Conservation (phyloP, 129 eudicot species). For the Chrysanthemum lavandulifolium region DNA sequence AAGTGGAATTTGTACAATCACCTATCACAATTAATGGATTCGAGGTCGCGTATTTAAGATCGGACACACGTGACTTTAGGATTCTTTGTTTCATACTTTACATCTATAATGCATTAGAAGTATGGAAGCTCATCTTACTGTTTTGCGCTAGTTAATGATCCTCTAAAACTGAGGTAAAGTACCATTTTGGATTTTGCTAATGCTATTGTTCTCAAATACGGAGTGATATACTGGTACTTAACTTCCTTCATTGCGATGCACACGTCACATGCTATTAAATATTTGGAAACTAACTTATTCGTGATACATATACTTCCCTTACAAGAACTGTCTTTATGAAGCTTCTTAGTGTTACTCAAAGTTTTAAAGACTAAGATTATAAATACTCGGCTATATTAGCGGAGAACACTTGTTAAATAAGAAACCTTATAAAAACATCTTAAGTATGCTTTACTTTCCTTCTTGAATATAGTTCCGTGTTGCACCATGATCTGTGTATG, state of each 20-base stretch:
- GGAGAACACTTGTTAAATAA: not conserved
- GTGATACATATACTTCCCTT: not conserved
- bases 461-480: not conserved
- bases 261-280: not conserved
- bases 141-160: not conserved
- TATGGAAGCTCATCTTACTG: slow-evolving; percentile 6
- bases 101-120: slow-evolving; percentile 1
- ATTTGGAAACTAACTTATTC: not conserved
- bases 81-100: not conserved
- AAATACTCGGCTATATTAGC: not conserved
- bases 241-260: not conserved
- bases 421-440: too few relatives aligned
- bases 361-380: not conserved
- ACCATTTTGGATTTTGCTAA: not conserved
- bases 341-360: not conserved
- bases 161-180: not conserved
- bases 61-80: too few relatives aligned
- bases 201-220: not conserved
- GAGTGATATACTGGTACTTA: not conserved
- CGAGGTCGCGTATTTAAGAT: too few relatives aligned
- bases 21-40: not conserved
- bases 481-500: slow-evolving; percentile 13
- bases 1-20: not conserved
- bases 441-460: not conserved
- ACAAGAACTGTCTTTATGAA: not conserved